Evolutionary conservation across 2,329 filamentous ascomycete species (phyloP).

Genomic region (Neocucurbitaria cava): DNA sequence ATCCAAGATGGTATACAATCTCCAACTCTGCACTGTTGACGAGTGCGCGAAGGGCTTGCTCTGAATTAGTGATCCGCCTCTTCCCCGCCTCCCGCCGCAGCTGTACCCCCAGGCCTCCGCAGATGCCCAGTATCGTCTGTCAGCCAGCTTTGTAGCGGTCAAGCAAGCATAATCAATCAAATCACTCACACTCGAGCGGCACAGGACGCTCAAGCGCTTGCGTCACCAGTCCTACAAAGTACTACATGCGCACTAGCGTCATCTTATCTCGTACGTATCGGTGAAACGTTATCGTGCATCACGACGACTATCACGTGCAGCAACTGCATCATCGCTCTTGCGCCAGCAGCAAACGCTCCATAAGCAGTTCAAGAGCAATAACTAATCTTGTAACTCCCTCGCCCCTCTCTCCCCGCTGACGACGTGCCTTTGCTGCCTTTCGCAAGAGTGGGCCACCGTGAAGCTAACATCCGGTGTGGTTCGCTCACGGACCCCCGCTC

Average conservation of each 20-base stretch:
- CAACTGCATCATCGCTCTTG: not conserved
- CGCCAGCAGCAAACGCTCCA: not conserved
- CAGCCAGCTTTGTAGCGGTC: not conserved
- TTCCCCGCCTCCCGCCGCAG: not conserved
- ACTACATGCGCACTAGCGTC: not conserved
- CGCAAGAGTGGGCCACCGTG: not conserved
- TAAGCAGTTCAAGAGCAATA: not conserved
- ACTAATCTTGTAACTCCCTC: not conserved
- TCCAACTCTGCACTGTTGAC: too few species aligned
- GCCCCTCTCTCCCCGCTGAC: not conserved
- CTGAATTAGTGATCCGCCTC: not conserved
- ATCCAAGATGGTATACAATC: too few species aligned
- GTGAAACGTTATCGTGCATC: conserved; percentile 6
- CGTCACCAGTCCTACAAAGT: conserved; percentile 1
- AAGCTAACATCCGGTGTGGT: conserved; percentile 1
- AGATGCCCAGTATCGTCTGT: not conserved
- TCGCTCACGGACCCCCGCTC: conserved; percentile 20
- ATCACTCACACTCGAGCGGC: not conserved
- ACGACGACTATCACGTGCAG: not conserved
- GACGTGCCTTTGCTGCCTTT: conserved; percentile 2
- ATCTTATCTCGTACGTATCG: conserved; percentile 4
- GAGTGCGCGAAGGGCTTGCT: not conserved
- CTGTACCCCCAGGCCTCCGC: not conserved
- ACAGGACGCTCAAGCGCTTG: not conserved
- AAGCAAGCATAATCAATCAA: not conserved